Conservation (phyloP, 495 filamentous ascomycete genomes). For the Copromyces sp. region DNA sequence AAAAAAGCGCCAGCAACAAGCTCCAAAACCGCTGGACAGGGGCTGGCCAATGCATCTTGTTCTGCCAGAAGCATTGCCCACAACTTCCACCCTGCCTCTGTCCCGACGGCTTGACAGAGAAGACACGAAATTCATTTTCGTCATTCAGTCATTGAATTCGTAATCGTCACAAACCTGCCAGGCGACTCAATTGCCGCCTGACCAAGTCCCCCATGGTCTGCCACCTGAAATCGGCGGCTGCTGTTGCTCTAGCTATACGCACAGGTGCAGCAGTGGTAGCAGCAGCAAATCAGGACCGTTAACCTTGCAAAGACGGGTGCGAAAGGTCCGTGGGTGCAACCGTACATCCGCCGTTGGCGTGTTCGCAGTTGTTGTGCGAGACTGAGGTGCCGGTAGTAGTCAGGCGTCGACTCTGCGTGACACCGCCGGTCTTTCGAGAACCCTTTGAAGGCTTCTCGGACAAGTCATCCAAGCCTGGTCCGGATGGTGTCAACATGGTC, state of each 20-base stretch:
- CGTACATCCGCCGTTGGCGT: background rate
- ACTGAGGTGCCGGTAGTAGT: background rate
- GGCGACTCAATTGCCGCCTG: background rate
- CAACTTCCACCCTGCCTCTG: conserved; percentile 10
- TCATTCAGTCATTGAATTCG: conserved; percentile 15
- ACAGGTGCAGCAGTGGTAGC: background rate
- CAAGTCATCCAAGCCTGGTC: conserved; percentile 17
- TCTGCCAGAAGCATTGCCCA: background rate
- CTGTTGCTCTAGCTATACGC: background rate
- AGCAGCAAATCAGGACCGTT: background rate
- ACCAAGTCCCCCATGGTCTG: background rate
- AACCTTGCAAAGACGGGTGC: background rate
- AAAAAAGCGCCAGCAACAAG: background rate
- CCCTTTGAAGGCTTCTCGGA: background rate
- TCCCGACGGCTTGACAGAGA: conserved; percentile 1
- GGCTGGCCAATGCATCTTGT: conserved; percentile 1
- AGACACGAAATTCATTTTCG: conserved; percentile 13
- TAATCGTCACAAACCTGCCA: conserved; percentile 8
- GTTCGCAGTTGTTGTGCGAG: background rate
- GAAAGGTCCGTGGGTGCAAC: background rate
- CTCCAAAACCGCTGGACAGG: background rate
- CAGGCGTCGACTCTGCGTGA: background rate
- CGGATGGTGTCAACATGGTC: conserved; percentile 36
- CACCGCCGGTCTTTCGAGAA: background rate
- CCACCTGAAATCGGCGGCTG: background rate